Percentiles rank a stretch among this genome's conserved stretches.
Conservation (phyloP, 163 green algal genomes). For the Chlamydomonas reinhardtii region DNA sequence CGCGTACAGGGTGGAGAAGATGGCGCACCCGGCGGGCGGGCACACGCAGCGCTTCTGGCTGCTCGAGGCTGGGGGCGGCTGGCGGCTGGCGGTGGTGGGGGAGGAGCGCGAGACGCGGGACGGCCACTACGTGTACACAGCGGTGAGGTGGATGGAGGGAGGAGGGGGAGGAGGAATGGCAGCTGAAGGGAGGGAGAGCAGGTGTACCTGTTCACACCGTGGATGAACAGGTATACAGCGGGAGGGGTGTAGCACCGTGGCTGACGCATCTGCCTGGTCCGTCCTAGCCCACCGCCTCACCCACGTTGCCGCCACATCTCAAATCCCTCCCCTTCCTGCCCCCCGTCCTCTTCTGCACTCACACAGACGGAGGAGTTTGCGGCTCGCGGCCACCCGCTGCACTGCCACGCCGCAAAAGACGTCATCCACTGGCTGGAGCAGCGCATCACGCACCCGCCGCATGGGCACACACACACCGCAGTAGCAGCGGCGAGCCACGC, state of each 20-base stretch:
- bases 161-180: too few relatives aligned
- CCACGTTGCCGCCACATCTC: too few relatives aligned
- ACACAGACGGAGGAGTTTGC: constrained; percentile 47
- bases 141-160: constrained; percentile 31
- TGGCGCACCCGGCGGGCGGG: background rate
- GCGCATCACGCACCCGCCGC: constrained; percentile 31
- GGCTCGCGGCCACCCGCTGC: background rate
- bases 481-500: background rate
- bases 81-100: constrained; percentile 73
- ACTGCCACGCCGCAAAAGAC: constrained; percentile 37
- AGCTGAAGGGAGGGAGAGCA: too few relatives aligned
- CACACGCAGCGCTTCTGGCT: constrained; percentile 61
- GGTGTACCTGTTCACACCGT: too few relatives aligned
- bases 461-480: background rate
- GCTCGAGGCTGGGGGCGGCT: constrained; percentile 63
- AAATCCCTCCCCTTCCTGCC: too few relatives aligned
- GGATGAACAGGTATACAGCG: too few relatives aligned
- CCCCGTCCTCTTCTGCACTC: too few relatives aligned
- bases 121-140: constrained; percentile 80
- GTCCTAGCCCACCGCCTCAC: too few relatives aligned
- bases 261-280: too few relatives aligned
- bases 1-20: constrained; percentile 31
- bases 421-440: constrained; percentile 56
- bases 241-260: too few relatives aligned
- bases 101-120: constrained; percentile 79